Evolutionary conservation across 176 grass and related monocot genomes (phyloP), one percentile per base, ranked within the genome.

Genomic region (Musa itinerans): DNA sequence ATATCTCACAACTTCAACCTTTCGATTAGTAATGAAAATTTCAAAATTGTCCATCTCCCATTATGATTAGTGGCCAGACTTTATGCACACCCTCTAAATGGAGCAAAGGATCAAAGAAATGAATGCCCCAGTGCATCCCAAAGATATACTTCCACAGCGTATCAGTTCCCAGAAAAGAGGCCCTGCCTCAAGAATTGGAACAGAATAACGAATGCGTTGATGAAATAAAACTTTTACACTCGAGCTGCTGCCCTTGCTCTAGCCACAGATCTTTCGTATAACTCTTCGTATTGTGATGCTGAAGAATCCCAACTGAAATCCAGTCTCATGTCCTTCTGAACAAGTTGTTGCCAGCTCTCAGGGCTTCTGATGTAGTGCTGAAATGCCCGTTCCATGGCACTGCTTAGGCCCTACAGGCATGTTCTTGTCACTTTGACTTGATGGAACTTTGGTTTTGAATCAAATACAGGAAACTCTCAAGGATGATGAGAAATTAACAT

Each of bases 271-370:
- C 75, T 89, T 2, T 89, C 74, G 65, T 93, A 98, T 74, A 98
- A 82, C 11, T 93, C 88, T 71, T 93, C 90, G 8, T 98, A 93
- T 49, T 91, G 88, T 2, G 90, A 89, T 25, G 88, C 88, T 7
- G 94, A 86, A 5, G 80, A 83, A 78, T 87, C 88, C 94, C 94
- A 98, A 64, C 94, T 91, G 86, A 98, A 93, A 85, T 93, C 94
- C 56, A 91, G 87, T 63, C 15, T 80, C 94, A 93, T 98, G 84
- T 81, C 90, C 56, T 83, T 93, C 75, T 85, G 86, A 20, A 91
- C 82, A 27, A 98, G 73, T 75, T 93, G 84, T 80, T 83, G 83
- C 94, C 94, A 98, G 8, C 77, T 50, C 25, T 85, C 86, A n/a
- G 88, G 94, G 68, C 84, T 84, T 82, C 82, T 80, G 24, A 43